Evolutionary conservation across 306 rosid species (phyloP).

Genomic region (Clitoria ternatea): DNA sequence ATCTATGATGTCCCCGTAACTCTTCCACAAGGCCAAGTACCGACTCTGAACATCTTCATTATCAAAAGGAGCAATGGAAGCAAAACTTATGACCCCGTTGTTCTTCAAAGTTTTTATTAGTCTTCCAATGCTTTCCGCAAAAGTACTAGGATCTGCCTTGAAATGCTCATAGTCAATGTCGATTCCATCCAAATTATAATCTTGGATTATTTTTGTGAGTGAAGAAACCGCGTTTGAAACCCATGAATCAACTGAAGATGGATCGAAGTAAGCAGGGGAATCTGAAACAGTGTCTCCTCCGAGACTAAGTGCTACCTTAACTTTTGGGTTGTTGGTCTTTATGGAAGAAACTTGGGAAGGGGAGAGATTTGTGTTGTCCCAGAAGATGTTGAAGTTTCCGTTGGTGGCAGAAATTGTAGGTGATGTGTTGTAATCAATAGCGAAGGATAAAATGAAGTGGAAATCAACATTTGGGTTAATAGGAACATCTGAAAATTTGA

Average conservation of each 20-base stretch:
- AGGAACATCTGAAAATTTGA: conserved; percentile 63
- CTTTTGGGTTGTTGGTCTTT: conserved; percentile 53
- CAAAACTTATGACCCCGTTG: conserved; percentile 48
- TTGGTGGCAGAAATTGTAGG: conserved; percentile 55
- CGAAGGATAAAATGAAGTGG: conserved; percentile 76
- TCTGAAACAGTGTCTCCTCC: conserved; percentile 60
- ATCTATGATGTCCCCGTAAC: conserved; percentile 55
- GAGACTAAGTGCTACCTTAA: conserved; percentile 62
- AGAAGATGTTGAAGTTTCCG: conserved; percentile 62
- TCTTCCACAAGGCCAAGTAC: conserved; percentile 67
- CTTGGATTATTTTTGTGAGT: conserved; percentile 58
- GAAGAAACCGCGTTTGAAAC: conserved; percentile 74
- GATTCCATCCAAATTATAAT: conserved; percentile 59
- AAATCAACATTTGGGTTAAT: conserved; percentile 53
- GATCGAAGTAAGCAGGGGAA: conserved; percentile 40
- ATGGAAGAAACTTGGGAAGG: conserved; percentile 65
- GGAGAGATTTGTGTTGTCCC: conserved; percentile 56
- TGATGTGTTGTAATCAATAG: conserved; percentile 65
- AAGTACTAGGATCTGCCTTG: conserved; percentile 44
- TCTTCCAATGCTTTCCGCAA: conserved; percentile 57
- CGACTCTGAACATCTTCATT: conserved; percentile 53
- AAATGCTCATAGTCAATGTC: conserved; percentile 81
- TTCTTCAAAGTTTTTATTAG: conserved; percentile 49
- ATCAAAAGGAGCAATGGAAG: conserved; percentile 79
- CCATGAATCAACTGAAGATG: conserved; percentile 67